Evolutionary conservation across 208 protist genomes (phyloP), one percentile per base, ranked within the genome.

Genomic region (Phytomonas sp.): DNA sequence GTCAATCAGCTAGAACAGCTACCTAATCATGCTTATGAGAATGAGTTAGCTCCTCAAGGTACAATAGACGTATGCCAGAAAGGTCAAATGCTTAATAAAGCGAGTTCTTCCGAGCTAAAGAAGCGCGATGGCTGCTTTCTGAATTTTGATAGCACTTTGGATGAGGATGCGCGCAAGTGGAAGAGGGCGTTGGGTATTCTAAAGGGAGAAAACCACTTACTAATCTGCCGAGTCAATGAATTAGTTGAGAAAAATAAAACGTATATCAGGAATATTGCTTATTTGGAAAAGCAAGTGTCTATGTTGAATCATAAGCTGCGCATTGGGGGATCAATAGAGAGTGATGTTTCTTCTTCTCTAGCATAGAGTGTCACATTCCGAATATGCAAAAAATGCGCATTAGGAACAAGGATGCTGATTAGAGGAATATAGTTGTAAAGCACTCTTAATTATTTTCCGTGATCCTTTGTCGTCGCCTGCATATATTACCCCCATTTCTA

Each of bases 171-270:
- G 53, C 43, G n/a, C n/a, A 46, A 61, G 26, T 26, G 62, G 56
- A 43, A 43, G 32, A 60, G 64, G 23, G 62, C 56, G 9, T 67
- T 73, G 36, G 15, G 69, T 9, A 30, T 85, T n/a, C 51, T 82
- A 29, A 71, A 66, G 8, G 36, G 62, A 11, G 71, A 82, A 36
- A 85, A 82, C 56, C 61, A 36, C 9, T 51, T 85, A 23, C 64
- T 85, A 53, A 76, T 75, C 26, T 62, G 62, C 26, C 67, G 74
- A 26, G 63, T 85, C 6, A 13, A 20, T 31, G 69, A 69, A 66
- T 34, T 82, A 51, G 76, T 76, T 6, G 56, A 56, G 34, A 68
- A 65, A 23, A 85, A 81, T 53, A 71, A 62, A 51, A 53, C 63
- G 6, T 76, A 74, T 30, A 73, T 78, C 40, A 62, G 43, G 28